A percentile compares a stretch with the other conserved stretches of the same genome.
Conservation (phyloP, 2,329 filamentous ascomycete genomes). For the Phoma sp. region DNA sequence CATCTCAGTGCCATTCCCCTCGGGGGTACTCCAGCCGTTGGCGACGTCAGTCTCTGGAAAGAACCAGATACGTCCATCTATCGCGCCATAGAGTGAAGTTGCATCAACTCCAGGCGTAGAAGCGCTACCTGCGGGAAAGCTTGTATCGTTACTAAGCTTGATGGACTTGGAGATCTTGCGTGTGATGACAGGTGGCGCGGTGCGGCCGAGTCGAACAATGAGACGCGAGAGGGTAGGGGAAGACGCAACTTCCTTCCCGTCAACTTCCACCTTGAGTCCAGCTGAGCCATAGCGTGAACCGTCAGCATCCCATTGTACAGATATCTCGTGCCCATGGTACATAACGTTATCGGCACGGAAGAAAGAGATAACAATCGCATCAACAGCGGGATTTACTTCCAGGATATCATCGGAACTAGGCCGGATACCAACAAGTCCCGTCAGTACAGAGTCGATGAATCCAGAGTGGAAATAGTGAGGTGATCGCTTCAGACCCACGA, state of each 20-base stretch:
- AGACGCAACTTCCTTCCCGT: constrained; percentile 41
- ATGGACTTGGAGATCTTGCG: constrained; percentile 46
- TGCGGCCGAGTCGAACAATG: constrained; percentile 25
- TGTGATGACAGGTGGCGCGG: constrained; percentile 33
- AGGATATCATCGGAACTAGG: constrained; percentile 48
- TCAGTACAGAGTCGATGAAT: constrained; percentile 51
- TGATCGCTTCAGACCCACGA: constrained; percentile 52
- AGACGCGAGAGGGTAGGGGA: constrained; percentile 36
- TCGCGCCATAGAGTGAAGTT: constrained; percentile 42
- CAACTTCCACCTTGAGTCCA: constrained; percentile 46
- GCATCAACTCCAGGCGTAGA: constrained; percentile 33
- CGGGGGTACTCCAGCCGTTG: constrained; percentile 48
- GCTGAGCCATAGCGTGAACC: constrained; percentile 41
- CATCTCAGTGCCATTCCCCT: constrained; percentile 35
- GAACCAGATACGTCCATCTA: constrained; percentile 51
- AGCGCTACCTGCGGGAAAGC: constrained; percentile 42
- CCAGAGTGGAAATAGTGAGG: constrained; percentile 57
- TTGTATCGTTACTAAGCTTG: constrained; percentile 37
- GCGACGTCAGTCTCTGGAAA: constrained; percentile 44
- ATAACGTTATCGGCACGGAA: constrained; percentile 51
- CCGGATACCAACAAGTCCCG: constrained; percentile 52
- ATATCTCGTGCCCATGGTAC: constrained; percentile 52
- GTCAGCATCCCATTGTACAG: constrained; percentile 51
- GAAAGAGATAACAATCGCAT: constrained; percentile 41
- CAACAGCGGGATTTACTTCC: constrained; percentile 50